These are phyloP conservation scores for Fusarium nygamai DNA, from an alignment of 2,329 filamentous ascomycete species.

Conservation along the genomic window DNA sequence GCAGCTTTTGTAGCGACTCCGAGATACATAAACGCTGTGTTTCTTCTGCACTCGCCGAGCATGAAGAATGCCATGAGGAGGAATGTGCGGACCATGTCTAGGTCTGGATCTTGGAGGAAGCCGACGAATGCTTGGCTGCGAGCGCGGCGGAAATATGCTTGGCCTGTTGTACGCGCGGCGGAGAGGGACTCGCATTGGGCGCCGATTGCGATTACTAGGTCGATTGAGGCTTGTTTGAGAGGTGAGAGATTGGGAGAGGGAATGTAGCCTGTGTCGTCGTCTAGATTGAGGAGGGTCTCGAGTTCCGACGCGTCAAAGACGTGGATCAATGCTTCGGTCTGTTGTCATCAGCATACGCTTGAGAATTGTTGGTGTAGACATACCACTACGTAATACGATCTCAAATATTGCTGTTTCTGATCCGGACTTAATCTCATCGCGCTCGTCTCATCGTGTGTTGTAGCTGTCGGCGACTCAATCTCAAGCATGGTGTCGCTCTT, in stretches of 20 bases:
- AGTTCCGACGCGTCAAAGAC: slow-evolving; percentile 46
- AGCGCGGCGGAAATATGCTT: slow-evolving; percentile 58
- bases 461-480: slow-evolving; percentile 32
- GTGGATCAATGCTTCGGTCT: slow-evolving; percentile 50
- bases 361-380: not conserved
- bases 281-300: slow-evolving; percentile 33
- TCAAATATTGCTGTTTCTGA: slow-evolving; percentile 15
- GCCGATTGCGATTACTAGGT: slow-evolving; percentile 40
- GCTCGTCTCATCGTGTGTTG: not conserved
- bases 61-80: slow-evolving; percentile 77
- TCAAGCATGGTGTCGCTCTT: slow-evolving; percentile 44
- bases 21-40: slow-evolving; percentile 73
- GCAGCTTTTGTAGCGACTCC: slow-evolving; percentile 68
- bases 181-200: slow-evolving; percentile 38
- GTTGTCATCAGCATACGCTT: not conserved
- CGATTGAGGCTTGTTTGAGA: slow-evolving; percentile 17
- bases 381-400: slow-evolving; percentile 34
- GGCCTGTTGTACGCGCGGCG: slow-evolving; percentile 35
- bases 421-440: not conserved
- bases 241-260: not conserved
- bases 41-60: slow-evolving; percentile 68
- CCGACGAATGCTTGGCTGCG: slow-evolving; percentile 34
- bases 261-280: not conserved
- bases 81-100: slow-evolving; percentile 41
- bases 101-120: slow-evolving; percentile 41